A percentile compares a stretch with the other conserved stretches of the same genome.
These are phyloP conservation scores for Stagonosporopsis cucurbitacearum DNA, from an alignment of 2,329 filamentous ascomycete genomes.

Conservation along the genomic window DNA sequence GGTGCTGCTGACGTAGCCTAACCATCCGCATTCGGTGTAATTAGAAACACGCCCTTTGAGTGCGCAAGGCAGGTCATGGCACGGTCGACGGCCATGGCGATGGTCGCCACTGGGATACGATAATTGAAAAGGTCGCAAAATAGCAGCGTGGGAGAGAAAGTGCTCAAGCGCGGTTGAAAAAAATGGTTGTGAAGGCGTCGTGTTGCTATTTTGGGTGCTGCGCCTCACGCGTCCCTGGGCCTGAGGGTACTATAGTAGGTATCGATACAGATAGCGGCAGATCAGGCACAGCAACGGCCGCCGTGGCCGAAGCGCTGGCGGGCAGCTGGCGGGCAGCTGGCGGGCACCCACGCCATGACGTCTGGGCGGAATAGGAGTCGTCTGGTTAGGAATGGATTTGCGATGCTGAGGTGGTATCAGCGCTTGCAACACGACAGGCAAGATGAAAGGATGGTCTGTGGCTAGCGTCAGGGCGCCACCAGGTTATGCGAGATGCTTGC, in stretches of 20 bases:
- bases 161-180: slow-evolving; percentile 21
- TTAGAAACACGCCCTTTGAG: slow-evolving; percentile 11
- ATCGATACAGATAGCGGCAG: slow-evolving; percentile 34
- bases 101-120: slow-evolving; percentile 21
- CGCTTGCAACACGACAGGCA: slow-evolving; percentile 20
- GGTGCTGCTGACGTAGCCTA: slow-evolving; percentile 16
- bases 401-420: slow-evolving; percentile 20
- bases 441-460: slow-evolving; percentile 24
- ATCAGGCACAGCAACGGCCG: slow-evolving; percentile 37
- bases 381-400: slow-evolving; percentile 26
- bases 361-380: slow-evolving; percentile 31
- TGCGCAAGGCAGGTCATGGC: slow-evolving; percentile 8
- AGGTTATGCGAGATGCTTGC: slow-evolving; percentile 33
- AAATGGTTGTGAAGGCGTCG: slow-evolving; percentile 29
- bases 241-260: too few species aligned
- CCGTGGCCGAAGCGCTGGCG: slow-evolving; percentile 27
- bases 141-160: slow-evolving; percentile 26
- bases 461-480: slow-evolving; percentile 29
- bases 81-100: slow-evolving; percentile 11
- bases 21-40: slow-evolving; percentile 9
- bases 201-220: slow-evolving; percentile 47
- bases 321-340: slow-evolving; percentile 20
- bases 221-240: slow-evolving; percentile 41
- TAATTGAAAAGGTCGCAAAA: slow-evolving; percentile 21
- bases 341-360: slow-evolving; percentile 33